Base-by-base conservation (phyloP, 768 basidiomycete species). In the Suillus decipiens region DNA sequence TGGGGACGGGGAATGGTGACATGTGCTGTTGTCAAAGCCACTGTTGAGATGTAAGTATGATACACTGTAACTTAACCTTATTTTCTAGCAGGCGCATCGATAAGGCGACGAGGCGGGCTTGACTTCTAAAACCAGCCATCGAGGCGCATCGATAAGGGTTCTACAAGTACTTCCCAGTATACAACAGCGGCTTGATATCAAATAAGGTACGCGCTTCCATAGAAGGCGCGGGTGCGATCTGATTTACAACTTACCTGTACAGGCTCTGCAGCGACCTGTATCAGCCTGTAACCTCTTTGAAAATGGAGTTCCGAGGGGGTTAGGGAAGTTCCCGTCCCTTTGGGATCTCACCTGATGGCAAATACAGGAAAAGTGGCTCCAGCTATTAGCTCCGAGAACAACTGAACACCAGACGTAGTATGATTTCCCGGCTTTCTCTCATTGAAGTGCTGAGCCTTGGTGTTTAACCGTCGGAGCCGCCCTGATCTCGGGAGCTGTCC, bases 61-160 rank as follows among this genome's bases (percentile, higher is more conserved):
- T 2, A 17, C 1, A 31, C 15, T 61, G 60, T 56, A 61, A 51
- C 34, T 55, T 61, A 63, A 48, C 72, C 70, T 66, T 50, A 66
- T 59, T 47, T 31, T 50, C 33, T 34, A 41, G 33, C 8, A 54
- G 55, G 43, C 42, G 63, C 60, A 62, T 64, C 60, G 60, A 64
- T 61, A 58, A 45, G 58, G 37, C 39, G 55, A 56, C 22, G 19
- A 57, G 60, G 56, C 56, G 63, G 56, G 48, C 10, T 45, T 31
- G 31, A 1, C 53, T 67, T 56, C 67, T 59, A 50, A 68, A 77
- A 66, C 9, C 48, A 42, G 68, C 3, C 28, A 58, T 65, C 66
- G 68, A 70, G 68, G 68, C 43, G 62, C 67, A 77, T 76, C 75
- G 74, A 75, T 75, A 71, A 75, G 68, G 56, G 62, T 65, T 59